These are phyloP conservation scores for Termitomyces sp. DNA, from an alignment of 768 basidiomycete genomes.

Conservation along the genomic window DNA sequence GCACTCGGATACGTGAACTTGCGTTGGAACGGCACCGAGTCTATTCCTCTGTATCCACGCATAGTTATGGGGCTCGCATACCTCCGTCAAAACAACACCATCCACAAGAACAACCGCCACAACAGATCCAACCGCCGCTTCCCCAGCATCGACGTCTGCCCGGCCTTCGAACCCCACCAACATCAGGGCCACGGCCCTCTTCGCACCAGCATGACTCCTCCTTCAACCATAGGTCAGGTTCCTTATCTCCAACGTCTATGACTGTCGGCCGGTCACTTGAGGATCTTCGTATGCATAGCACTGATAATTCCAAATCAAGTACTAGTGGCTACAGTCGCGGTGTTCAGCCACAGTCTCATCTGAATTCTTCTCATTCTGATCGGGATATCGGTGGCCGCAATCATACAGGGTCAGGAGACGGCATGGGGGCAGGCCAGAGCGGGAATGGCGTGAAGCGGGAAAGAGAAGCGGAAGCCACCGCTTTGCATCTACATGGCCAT, in stretches of 20 bases:
- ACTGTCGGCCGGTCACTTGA: constrained; percentile 29
- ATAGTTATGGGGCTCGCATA: constrained; percentile 18
- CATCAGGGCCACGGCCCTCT: constrained; percentile 20
- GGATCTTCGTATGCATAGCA: constrained; percentile 28
- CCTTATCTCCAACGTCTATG: constrained; percentile 23
- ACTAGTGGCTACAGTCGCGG: constrained; percentile 4
- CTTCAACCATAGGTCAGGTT: constrained; percentile 19
- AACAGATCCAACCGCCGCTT: constrained; percentile 13
- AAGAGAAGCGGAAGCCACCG: constrained; percentile 17
- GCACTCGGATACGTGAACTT: constrained; percentile 50
- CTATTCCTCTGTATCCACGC: constrained; percentile 23
- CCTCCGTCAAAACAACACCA: constrained; percentile 7
- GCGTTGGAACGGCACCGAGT: constrained; percentile 32
- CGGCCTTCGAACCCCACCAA: constrained; percentile 24
- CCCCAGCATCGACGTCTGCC: constrained; percentile 25
- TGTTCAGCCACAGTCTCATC: constrained; percentile 3
- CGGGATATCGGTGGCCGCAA: constrained; percentile 15
- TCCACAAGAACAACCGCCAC: constrained; percentile 18
- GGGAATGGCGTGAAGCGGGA: constrained; percentile 20
- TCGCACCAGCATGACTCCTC: constrained; percentile 27
- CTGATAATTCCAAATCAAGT: constrained; percentile 7
- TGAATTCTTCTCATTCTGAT: constrained; percentile 11
- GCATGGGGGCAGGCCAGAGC: constrained; percentile 18
- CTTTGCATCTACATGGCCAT: constrained; percentile 1
- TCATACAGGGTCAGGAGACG: constrained; percentile 17